Evolutionary conservation across 164 flowering plant species (phyloP), one percentile per base, ranked within the genome.

Genomic region (Sextonia rubra): DNA sequence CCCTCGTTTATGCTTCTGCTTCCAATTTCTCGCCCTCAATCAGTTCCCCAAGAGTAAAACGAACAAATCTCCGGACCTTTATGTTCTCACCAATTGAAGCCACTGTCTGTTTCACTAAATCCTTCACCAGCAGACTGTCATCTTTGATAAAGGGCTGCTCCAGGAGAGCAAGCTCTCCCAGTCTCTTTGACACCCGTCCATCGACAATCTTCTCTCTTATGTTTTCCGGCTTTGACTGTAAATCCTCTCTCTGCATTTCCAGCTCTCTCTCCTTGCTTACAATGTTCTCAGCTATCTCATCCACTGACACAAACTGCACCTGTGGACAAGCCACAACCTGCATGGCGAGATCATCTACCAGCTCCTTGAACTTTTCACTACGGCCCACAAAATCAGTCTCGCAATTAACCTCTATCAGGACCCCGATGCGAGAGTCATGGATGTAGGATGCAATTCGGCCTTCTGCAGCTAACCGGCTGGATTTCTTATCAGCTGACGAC

Each of bases 361-460:
- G 71, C 79, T 90, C 94, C 75, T 90, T 89, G 89, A 93, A 96
- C 23, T 86, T 86, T 71, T 89, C 96, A 76, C 92, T 85, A 70
- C 98, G 84, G 23, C 90, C 97, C 63, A 93, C 99, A 81, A 96
- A 96, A 80, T 96, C 99, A 8, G 99, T 96, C 77, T 96, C 99
- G 49, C 95, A 93, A 80, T 96, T 96, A 58, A 96, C 95, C 82
- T 96, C 99, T 15, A 96, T 87, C 29, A 95, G 90, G 4, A 90
- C 97, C 23, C 99, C 99, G 56, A 96, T 96, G 64, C 98, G 93
- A 15, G 97, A 74, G 67, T 96, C 99, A 66, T 96, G 98, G 77
- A 93, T 87, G 84, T 96, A 93, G 49, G 95, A 84, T 6, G 93
- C 94, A n/a, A 96, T 89, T 74, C 97, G 77, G 76, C 99, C 99